These are phyloP conservation scores for Rhynchospora tenuis DNA, from an alignment of 176 grass and related monocot genomes.

Conservation along the genomic window DNA sequence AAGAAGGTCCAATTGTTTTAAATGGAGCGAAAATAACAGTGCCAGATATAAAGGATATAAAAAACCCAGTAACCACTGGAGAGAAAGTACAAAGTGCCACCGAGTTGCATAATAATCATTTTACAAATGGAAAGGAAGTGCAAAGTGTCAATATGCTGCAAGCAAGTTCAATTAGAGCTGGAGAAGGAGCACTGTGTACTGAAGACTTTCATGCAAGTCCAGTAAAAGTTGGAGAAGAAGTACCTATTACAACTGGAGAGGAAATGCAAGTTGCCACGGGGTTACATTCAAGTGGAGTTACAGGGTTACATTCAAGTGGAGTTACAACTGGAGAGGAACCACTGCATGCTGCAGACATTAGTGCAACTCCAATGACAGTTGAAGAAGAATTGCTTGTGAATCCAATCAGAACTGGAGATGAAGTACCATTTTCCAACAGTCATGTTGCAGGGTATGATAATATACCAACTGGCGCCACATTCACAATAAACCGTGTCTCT, in stretches of 20 bases:
- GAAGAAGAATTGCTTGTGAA: not conserved
- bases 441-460: not conserved
- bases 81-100: not conserved
- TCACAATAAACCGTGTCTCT: conserved; percentile 21
- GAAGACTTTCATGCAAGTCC: not conserved
- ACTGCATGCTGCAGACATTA: not conserved
- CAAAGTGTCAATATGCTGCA: not conserved
- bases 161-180: not conserved
- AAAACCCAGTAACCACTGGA: not conserved
- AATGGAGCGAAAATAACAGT: not conserved
- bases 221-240: not conserved
- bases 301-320: not conserved
- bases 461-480: not conserved
- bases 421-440: not conserved
- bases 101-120: not conserved
- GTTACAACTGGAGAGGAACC: not conserved
- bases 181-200: not conserved
- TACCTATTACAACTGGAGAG: conserved; percentile 4
- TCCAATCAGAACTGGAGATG: not conserved
- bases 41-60: not conserved
- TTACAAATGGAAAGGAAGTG: not conserved
- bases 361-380: not conserved
- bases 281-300: not conserved
- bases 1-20: not conserved
- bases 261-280: not conserved